Conservation (phyloP, 306 rosid species). For the Trichosanthes cucumerina region DNA sequence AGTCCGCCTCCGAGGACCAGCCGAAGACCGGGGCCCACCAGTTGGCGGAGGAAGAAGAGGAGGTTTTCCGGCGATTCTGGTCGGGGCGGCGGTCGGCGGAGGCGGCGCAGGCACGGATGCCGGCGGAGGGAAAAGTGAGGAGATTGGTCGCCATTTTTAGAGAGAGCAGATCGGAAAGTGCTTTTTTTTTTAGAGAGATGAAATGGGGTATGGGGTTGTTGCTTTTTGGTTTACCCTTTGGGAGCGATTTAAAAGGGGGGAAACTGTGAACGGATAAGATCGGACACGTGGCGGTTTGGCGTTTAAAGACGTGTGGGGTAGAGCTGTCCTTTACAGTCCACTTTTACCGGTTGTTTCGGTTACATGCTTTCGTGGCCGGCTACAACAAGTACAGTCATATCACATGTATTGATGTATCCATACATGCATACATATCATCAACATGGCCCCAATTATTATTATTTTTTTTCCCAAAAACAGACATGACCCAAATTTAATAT, state of each 20-base stretch:
- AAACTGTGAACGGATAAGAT: slow-evolving; percentile 43
- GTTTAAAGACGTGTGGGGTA: slow-evolving; percentile 14
- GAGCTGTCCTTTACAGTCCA: slow-evolving; percentile 17
- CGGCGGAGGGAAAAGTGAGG: slow-evolving; percentile 18
- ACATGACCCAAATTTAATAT: too few relatives aligned
- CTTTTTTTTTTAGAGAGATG: not conserved
- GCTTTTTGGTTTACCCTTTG: not conserved
- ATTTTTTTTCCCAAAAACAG: too few relatives aligned
- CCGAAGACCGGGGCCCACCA: slow-evolving; percentile 90
- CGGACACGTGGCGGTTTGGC: slow-evolving; percentile 30
- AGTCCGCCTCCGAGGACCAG: slow-evolving; percentile 72
- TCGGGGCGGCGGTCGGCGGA: slow-evolving; percentile 27
- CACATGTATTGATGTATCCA: not conserved
- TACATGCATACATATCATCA: too few relatives aligned
- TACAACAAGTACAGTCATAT: not conserved
- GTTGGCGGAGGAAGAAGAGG: slow-evolving; percentile 18
- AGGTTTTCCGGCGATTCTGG: slow-evolving; percentile 19
- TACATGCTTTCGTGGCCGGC: not conserved
- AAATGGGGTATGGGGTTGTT: not conserved
- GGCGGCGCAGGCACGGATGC: slow-evolving; percentile 28
- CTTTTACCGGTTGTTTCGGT: slow-evolving; percentile 32
- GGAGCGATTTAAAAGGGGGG: not conserved
- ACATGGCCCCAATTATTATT: too few relatives aligned
- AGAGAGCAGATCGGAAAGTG: not conserved
- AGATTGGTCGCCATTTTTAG: not conserved